These are phyloP conservation scores for Erodium texanum DNA, from an alignment of 441 rosid genomes.

Conservation along the genomic window DNA sequence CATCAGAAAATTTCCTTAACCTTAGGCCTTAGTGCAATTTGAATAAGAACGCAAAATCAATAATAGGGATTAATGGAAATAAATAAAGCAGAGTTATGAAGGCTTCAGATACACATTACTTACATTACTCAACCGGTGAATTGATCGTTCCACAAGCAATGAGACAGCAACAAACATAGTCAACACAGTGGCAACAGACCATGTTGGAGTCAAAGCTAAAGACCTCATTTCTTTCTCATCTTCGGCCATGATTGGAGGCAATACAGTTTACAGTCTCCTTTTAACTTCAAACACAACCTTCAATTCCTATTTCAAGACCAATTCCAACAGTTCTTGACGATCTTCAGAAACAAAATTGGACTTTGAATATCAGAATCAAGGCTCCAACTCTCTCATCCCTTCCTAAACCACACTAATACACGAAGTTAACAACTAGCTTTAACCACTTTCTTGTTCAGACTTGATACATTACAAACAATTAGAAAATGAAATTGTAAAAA, in stretches of 20 bases:
- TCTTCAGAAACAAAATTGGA: background rate
- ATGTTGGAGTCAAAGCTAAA: conserved; percentile 76
- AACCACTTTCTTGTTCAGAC: too few relatives aligned
- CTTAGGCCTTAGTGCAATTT: background rate
- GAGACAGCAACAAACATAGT: conserved; percentile 71
- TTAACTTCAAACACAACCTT: background rate
- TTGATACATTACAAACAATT: background rate
- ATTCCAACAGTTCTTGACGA: background rate
- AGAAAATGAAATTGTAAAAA: background rate
- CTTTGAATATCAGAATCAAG: background rate
- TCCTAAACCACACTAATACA: conserved; percentile 11
- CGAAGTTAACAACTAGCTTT: conserved; percentile 5
- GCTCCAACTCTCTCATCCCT: background rate
- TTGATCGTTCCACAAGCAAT: conserved; percentile 70
- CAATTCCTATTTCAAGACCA: background rate
- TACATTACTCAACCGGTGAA: conserved; percentile 46
- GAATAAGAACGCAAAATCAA: background rate
- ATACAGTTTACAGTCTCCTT: conserved; percentile 12
- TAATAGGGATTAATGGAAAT: background rate
- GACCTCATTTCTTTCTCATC: conserved; percentile 42
- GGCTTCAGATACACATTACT: conserved; percentile 19
- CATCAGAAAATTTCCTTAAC: conserved; percentile 3
- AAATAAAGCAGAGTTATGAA: background rate
- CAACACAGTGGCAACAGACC: conserved; percentile 86
- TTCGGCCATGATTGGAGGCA: conserved; percentile 30